Evolutionary conservation across 2,329 filamentous ascomycete species (phyloP).

Genomic region (Pseudocercospora fuligena): DNA sequence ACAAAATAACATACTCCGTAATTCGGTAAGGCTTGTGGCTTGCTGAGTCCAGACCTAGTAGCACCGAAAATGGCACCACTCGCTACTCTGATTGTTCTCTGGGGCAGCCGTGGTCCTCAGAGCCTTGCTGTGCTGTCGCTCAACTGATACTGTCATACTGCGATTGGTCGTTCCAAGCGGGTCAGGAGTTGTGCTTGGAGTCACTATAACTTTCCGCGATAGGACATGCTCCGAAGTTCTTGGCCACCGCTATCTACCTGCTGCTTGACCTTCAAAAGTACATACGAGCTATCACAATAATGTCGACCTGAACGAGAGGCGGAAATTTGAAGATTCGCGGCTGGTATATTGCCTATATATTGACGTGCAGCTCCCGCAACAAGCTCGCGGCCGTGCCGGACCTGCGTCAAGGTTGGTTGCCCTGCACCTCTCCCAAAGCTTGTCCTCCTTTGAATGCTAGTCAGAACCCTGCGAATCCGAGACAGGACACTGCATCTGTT

Average conservation of each 20-base stretch:
- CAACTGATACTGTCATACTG: conserved; percentile 5
- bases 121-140: conserved; percentile 9
- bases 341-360: neutral
- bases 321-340: neutral
- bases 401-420: conserved; percentile 9
- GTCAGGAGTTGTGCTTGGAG: conserved; percentile 1
- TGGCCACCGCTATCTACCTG: neutral
- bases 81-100: neutral
- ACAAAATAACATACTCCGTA: neutral
- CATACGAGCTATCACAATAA: neutral
- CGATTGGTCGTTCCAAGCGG: neutral
- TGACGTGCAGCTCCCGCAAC: neutral
- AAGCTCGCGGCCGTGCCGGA: conserved; percentile 1
- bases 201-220: neutral
- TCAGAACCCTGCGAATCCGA: conserved; percentile 3
- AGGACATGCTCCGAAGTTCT: neutral
- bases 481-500: conserved; percentile 8
- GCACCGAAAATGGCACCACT: neutral
- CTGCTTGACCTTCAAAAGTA: neutral
- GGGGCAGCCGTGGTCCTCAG: neutral
- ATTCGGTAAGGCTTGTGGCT: neutral
- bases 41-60: neutral
- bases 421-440: conserved; percentile 5
- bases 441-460: conserved; percentile 5
- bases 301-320: neutral